phyloP scores from a whole-genome alignment of 345 rosid genomes.

The Eucalyptus regnans region DNA sequence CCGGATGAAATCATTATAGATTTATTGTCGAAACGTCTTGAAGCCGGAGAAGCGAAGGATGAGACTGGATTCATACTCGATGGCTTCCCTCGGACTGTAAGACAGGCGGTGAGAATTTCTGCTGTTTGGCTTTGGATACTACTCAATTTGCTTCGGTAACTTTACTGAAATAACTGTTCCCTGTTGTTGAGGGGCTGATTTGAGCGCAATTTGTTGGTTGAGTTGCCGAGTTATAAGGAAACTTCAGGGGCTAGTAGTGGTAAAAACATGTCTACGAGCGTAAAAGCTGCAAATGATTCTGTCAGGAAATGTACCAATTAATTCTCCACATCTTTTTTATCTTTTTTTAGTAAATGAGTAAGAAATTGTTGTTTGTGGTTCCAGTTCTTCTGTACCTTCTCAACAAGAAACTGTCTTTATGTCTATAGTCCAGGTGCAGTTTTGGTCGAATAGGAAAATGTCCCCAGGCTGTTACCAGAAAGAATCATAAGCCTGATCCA shows the following conservation, averaged over 20 bases:
- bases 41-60: conserved; percentile 59
- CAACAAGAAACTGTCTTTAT: not conserved
- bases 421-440: not conserved
- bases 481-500: not conserved
- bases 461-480: not conserved
- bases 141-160: not conserved
- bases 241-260: not conserved
- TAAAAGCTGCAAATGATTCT: not conserved
- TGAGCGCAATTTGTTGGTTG: not conserved
- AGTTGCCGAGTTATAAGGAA: not conserved
- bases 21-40: conserved; percentile 70
- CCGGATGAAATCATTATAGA: conserved; percentile 82
- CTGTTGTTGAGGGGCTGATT: not conserved
- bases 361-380: not conserved
- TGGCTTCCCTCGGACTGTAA: conserved; percentile 91
- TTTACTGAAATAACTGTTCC: not conserved
- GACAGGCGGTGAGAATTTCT: conserved; percentile 71
- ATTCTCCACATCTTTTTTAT: not conserved
- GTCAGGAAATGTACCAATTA: not conserved
- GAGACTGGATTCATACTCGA: conserved; percentile 96
- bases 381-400: not conserved
- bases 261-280: not conserved
- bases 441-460: not conserved
- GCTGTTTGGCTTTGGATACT: not conserved
- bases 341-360: not conserved